Evolutionary conservation across 2,329 filamentous ascomycete genomes (phyloP).

Genomic region (Lecanicillium sp.): DNA sequence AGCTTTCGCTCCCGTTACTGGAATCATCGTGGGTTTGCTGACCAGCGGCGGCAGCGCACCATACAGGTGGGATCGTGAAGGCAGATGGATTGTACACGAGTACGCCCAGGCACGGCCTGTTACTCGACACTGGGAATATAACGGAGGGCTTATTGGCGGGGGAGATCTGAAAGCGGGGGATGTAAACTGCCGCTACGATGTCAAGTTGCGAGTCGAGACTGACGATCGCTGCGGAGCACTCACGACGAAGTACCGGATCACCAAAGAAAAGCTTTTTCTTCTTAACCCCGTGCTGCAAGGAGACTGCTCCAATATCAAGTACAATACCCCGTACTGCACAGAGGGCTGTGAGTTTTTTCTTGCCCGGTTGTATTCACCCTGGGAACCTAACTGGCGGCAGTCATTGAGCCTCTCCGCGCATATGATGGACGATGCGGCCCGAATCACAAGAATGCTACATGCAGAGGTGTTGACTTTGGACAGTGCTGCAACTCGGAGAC

Average conservation of each 20-base stretch:
- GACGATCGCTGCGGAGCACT: constrained; percentile 3
- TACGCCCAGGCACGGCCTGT: not conserved
- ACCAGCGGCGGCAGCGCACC: not conserved
- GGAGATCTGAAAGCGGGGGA: constrained; percentile 8
- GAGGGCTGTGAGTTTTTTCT: constrained; percentile 18
- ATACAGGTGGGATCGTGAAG: not conserved
- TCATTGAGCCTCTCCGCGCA: constrained; percentile 17
- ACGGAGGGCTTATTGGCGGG: not conserved
- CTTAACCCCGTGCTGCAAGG: constrained; percentile 19
- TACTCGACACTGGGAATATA: not conserved
- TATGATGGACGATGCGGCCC: constrained; percentile 23
- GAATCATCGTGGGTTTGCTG: constrained; percentile 1
- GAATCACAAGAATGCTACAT: constrained; percentile 22
- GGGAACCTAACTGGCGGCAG: constrained; percentile 8
- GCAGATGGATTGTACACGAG: constrained; percentile 2
- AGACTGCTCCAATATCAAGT: constrained; percentile 20
- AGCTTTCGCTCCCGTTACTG: constrained; percentile 2
- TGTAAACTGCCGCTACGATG: constrained; percentile 14
- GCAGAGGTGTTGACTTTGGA: constrained; percentile 16
- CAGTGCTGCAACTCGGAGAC: constrained; percentile 25
- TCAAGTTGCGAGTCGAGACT: constrained; percentile 13
- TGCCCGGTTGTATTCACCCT: too few species aligned
- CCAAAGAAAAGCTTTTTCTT: constrained; percentile 16
- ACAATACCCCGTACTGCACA: constrained; percentile 20
- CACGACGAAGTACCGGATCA: constrained; percentile 13